Evolutionary conservation across 352 stramenopile genomes (phyloP).

Genomic region (Pythium aristosporum): DNA sequence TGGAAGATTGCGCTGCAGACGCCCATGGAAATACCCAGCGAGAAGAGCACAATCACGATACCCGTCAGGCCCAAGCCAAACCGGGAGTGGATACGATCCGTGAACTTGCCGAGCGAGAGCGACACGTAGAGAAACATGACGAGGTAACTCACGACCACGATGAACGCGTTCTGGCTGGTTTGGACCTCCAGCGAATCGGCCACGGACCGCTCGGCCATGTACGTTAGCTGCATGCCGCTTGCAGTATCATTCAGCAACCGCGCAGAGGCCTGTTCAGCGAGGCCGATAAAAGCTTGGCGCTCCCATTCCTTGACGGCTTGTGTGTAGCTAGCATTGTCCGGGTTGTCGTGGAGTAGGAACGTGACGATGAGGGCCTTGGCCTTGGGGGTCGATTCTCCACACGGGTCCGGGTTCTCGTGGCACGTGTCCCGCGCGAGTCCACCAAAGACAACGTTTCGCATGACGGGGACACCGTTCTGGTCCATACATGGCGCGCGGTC

Average conservation of each 20-base stretch:
- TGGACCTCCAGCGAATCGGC: conserved; percentile 84
- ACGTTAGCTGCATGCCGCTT: conserved; percentile 69
- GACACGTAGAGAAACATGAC: conserved; percentile 92
- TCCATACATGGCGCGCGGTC: conserved; percentile 81
- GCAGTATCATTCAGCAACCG: conserved; percentile 8
- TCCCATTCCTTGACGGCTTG: conserved; percentile 77
- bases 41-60: conserved; percentile 84
- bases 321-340: conserved; percentile 75
- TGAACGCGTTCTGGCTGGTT: conserved; percentile 86
- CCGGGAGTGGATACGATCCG: conserved; percentile 66
- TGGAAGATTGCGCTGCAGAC: conserved; percentile 59
- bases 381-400: conserved; percentile 69
- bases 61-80: conserved; percentile 80
- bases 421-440: conserved; percentile 59
- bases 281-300: conserved; percentile 65
- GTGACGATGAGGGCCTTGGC: conserved; percentile 85
- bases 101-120: conserved; percentile 73
- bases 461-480: conserved; percentile 87
- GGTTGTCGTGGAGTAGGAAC: conserved; percentile 83
- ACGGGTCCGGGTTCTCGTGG: conserved; percentile 81
- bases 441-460: conserved; percentile 88
- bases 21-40: conserved; percentile 72
- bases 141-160: conserved; percentile 85
- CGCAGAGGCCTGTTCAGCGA: conserved; percentile 23
- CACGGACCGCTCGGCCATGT: conserved; percentile 87